Conservation (phyloP, 345 rosid genomes). For the Syzygium oleosum region DNA sequence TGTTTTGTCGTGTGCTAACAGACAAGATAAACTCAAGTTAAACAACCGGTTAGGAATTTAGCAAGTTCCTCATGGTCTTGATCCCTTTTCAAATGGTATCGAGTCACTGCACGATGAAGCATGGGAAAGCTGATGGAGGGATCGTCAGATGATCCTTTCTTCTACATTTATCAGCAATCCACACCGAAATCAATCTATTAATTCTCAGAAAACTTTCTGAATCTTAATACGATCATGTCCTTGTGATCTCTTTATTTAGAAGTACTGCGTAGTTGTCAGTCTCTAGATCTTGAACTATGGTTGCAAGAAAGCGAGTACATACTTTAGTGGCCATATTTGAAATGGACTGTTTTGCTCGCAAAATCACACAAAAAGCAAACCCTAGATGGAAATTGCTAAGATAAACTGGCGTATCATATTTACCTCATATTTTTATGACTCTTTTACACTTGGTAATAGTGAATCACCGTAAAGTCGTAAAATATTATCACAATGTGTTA, state of each 20-base stretch:
- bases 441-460: not conserved
- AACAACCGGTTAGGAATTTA: constrained; percentile 70
- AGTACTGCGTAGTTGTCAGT: not conserved
- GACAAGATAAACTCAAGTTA: not conserved
- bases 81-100: constrained; percentile 49
- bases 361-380: not conserved
- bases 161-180: constrained; percentile 45
- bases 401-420: not conserved
- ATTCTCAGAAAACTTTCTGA: not conserved
- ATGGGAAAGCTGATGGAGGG: constrained; percentile 69
- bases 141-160: constrained; percentile 60
- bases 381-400: not conserved
- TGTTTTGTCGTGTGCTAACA: not conserved
- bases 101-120: constrained; percentile 66
- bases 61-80: constrained; percentile 65
- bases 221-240: not conserved
- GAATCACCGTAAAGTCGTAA: not conserved
- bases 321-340: not conserved
- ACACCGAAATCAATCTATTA: not conserved
- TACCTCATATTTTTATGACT: not conserved
- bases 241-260: not conserved
- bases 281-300: not conserved
- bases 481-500: not conserved
- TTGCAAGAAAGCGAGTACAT: not conserved
- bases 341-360: not conserved